These are phyloP conservation scores for Hypoxylon rickii DNA, from an alignment of 495 filamentous ascomycete species.

Conservation along the genomic window DNA sequence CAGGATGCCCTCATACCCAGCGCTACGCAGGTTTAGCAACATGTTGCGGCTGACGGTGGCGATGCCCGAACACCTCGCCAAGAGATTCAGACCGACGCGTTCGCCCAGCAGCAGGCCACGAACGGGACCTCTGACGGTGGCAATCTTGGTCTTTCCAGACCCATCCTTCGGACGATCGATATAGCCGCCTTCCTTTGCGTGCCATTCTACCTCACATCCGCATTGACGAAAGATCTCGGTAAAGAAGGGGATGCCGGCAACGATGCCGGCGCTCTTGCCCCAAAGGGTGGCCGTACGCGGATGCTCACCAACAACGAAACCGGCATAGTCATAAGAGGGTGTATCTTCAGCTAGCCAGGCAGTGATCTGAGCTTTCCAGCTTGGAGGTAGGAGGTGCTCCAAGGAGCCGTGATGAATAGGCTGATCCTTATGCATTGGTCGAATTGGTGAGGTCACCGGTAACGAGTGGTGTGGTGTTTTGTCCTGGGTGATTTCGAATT, in stretches of 20 bases:
- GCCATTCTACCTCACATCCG: slow-evolving; percentile 89
- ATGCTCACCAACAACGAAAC: slow-evolving; percentile 89
- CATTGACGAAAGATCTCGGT: slow-evolving; percentile 89
- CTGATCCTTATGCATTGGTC: slow-evolving; percentile 36
- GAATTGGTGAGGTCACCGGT: too few species aligned
- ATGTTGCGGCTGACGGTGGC: slow-evolving; percentile 67
- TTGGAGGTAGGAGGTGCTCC: slow-evolving; percentile 79
- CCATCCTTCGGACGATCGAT: slow-evolving; percentile 55
- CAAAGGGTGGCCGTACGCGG: slow-evolving; percentile 78
- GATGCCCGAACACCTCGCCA: slow-evolving; percentile 91
- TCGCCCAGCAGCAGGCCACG: slow-evolving; percentile 89
- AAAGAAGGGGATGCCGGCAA: slow-evolving; percentile 95
- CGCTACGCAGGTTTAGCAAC: slow-evolving; percentile 55
- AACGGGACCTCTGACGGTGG: slow-evolving; percentile 85
- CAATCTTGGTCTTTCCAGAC: slow-evolving; percentile 61
- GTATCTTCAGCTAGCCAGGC: slow-evolving; percentile 94
- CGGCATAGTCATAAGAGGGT: slow-evolving; percentile 94
- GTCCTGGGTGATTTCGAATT: too few species aligned
- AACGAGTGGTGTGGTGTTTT: too few species aligned
- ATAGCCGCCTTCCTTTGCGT: slow-evolving; percentile 72
- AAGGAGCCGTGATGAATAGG: slow-evolving; percentile 69
- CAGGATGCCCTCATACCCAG: slow-evolving; percentile 81
- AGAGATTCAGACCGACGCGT: slow-evolving; percentile 87
- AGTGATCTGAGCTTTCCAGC: slow-evolving; percentile 79
- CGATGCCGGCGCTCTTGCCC: slow-evolving; percentile 84